phyloP scores from a whole-genome alignment of 805 yeast species.

The Wickerhamiella galacta region DNA sequence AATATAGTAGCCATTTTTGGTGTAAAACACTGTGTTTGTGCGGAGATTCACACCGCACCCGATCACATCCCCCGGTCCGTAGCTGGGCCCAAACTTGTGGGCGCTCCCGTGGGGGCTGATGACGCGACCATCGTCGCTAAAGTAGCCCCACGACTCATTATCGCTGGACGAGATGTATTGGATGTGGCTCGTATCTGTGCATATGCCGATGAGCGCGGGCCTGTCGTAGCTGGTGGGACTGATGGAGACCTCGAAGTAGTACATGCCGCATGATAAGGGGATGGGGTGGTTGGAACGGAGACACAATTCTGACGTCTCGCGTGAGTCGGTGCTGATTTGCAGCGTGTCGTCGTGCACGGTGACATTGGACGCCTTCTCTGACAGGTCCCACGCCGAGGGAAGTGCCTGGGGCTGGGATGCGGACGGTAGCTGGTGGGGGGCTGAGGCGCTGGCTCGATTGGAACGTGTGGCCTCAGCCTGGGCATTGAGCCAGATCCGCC shows the following conservation, averaged over 20 bases:
- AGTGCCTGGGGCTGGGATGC: not conserved
- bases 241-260: slow-evolving; percentile 35
- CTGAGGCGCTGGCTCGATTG: not conserved
- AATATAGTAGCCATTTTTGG: slow-evolving; percentile 59
- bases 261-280: slow-evolving; percentile 29
- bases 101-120: slow-evolving; percentile 25
- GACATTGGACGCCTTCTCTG: slow-evolving; percentile 1
- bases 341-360: not conserved
- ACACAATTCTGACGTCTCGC: slow-evolving; percentile 1
- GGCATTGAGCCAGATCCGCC: not conserved
- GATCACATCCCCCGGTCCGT: slow-evolving; percentile 44
- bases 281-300: slow-evolving; percentile 25
- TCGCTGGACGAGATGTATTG: slow-evolving; percentile 34
- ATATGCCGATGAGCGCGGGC: slow-evolving; percentile 31
- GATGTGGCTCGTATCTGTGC: slow-evolving; percentile 20
- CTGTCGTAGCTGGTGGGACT: slow-evolving; percentile 23
- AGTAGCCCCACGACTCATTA: slow-evolving; percentile 33
- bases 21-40: slow-evolving; percentile 47
- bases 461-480: not conserved
- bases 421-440: not conserved
- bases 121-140: slow-evolving; percentile 34
- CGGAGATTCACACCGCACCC: slow-evolving; percentile 74
- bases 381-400: slow-evolving; percentile 1
- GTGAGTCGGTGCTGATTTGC: not conserved
- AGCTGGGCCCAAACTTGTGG: slow-evolving; percentile 28